Percentiles rank a stretch among this genome's conserved stretches.
Evolutionary conservation across 2,329 filamentous ascomycete genomes (phyloP).

Genomic region (Cytospora mali): DNA sequence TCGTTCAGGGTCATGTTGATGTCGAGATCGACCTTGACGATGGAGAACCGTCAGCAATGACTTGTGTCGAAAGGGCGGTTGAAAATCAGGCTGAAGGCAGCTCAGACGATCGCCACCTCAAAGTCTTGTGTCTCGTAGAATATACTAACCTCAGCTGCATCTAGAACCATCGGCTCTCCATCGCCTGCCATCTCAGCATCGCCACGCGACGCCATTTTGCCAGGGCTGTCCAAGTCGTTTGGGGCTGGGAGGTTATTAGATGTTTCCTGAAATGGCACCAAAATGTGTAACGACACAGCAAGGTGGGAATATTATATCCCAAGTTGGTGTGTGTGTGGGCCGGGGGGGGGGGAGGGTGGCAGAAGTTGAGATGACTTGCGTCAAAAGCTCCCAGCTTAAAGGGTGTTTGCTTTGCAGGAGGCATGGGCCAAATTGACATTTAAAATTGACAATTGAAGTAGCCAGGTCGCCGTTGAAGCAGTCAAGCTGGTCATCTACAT

Average conservation of each 20-base stretch:
- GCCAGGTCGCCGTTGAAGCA: too few species aligned
- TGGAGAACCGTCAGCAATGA: not conserved
- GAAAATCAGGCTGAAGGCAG: too few species aligned
- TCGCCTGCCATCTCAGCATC: too few species aligned
- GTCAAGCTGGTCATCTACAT: not conserved
- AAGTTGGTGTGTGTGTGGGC: not conserved
- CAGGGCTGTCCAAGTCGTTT: not conserved
- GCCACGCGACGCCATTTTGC: not conserved
- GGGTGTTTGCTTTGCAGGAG: not conserved
- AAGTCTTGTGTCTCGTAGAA: not conserved
- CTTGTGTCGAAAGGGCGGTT: not conserved
- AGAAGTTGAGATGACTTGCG: not conserved
- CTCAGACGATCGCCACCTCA: too few species aligned
- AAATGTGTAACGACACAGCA: not conserved
- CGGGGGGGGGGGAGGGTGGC: too few species aligned
- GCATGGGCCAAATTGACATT: too few species aligned
- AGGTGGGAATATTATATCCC: not conserved
- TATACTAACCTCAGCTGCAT: not conserved
- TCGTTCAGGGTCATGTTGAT: not conserved
- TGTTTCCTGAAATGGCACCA: not conserved
- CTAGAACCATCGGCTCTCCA: not conserved
- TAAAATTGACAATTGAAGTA: too few species aligned
- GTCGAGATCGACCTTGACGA: not conserved
- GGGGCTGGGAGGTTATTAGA: not conserved
- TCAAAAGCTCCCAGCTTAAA: not conserved